These are phyloP conservation scores for Phaffomyces thermotolerans DNA, from an alignment of 805 yeast species.

Conservation along the genomic window DNA sequence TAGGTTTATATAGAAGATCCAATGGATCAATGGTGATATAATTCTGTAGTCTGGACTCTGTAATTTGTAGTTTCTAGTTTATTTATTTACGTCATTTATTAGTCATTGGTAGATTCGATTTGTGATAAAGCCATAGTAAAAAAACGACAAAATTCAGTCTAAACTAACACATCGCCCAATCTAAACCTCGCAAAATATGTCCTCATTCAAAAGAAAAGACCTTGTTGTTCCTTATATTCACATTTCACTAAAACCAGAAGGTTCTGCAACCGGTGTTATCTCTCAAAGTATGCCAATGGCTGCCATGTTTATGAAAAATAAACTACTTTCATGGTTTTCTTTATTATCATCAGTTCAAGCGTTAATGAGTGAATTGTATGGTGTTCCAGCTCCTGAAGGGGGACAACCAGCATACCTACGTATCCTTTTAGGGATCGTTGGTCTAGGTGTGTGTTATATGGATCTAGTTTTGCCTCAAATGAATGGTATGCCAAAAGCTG, in stretches of 20 bases:
- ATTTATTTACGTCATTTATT: too few species aligned
- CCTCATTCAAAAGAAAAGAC: slow-evolving; percentile 28
- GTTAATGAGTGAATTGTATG: slow-evolving; percentile 21
- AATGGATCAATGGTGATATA: too few species aligned
- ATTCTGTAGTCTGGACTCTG: too few species aligned
- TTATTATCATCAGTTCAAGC: slow-evolving; percentile 43
- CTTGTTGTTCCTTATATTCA: slow-evolving; percentile 37
- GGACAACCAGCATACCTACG: slow-evolving; percentile 31
- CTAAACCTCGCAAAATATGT: slow-evolving; percentile 22
- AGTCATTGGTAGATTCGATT: too few species aligned
- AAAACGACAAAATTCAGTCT: background rate
- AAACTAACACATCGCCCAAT: background rate
- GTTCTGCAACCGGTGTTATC: slow-evolving; percentile 39
- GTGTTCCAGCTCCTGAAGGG: slow-evolving; percentile 24
- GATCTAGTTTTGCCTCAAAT: slow-evolving; percentile 29
- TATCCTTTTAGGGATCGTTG: slow-evolving; percentile 32
- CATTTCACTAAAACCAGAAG: slow-evolving; percentile 39
- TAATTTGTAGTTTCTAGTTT: too few species aligned
- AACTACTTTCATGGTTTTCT: slow-evolving; percentile 47
- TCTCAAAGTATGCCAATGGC: slow-evolving; percentile 61
- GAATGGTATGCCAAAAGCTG: slow-evolving; percentile 23
- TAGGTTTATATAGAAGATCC: too few species aligned
- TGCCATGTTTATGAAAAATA: slow-evolving; percentile 54
- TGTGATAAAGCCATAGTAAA: background rate
- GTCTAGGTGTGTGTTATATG: slow-evolving; percentile 47